Conservation (phyloP, 306 rosid genomes). For the Pterocarpus santalinus region DNA sequence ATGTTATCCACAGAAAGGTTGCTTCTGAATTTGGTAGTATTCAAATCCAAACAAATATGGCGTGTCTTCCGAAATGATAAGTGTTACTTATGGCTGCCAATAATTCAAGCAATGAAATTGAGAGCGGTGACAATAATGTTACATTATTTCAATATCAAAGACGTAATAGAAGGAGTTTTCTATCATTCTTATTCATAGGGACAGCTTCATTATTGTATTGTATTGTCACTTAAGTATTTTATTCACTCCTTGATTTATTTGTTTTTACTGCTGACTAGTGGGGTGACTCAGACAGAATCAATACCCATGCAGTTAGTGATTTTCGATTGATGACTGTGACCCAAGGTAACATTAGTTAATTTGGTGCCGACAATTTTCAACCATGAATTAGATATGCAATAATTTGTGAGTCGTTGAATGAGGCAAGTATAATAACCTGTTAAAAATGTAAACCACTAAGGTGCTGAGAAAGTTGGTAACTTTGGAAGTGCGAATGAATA, state of each 20-base stretch:
- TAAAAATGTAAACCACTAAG: slow-evolving; percentile 26
- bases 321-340: slow-evolving; percentile 19
- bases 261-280: neutral
- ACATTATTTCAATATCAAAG: slow-evolving; percentile 20
- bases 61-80: slow-evolving; percentile 14
- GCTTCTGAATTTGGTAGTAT: slow-evolving; percentile 3
- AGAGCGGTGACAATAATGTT: slow-evolving; percentile 32
- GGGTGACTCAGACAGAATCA: slow-evolving; percentile 34
- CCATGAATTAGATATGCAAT: slow-evolving; percentile 32
- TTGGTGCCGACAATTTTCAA: neutral
- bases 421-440: slow-evolving; percentile 14
- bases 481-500: neutral
- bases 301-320: slow-evolving; percentile 15
- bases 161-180: neutral
- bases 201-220: slow-evolving; percentile 6
- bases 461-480: neutral
- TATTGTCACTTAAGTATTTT: neutral
- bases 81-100: slow-evolving; percentile 37
- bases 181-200: neutral
- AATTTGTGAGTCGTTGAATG: neutral
- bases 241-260: neutral
- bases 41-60: slow-evolving; percentile 16
- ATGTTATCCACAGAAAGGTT: slow-evolving; percentile 19
- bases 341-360: slow-evolving; percentile 22
- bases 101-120: slow-evolving; percentile 39